A percentile compares a stretch with the other conserved stretches of the same genome.
phyloP scores from a whole-genome alignment of 257 asterid genomes.

The Primulina eburnea region DNA sequence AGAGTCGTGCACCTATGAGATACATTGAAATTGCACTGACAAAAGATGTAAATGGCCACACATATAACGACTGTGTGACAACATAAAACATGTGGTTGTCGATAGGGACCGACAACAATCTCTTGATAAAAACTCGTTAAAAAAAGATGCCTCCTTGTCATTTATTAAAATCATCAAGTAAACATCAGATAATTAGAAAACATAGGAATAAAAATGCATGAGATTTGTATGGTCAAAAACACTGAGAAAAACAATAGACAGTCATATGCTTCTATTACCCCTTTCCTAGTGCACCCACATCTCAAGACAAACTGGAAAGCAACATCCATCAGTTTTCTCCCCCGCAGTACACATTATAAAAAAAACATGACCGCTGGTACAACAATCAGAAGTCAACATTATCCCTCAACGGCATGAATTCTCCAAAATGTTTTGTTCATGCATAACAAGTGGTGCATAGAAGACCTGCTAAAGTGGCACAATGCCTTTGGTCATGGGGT shows the following conservation, averaged over 20 bases:
- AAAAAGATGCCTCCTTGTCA: neutral
- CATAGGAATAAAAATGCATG: neutral
- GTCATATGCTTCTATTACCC: neutral
- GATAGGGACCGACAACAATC: constrained; percentile 3
- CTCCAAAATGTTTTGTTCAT: neutral
- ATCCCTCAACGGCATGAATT: neutral
- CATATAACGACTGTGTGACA: constrained; percentile 8
- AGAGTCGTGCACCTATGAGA: constrained; percentile 4
- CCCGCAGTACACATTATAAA: neutral
- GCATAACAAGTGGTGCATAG: neutral
- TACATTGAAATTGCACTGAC: constrained; percentile 2
- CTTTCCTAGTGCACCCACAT: neutral
- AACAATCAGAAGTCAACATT: neutral
- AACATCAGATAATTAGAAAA: too few species aligned
- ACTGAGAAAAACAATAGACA: neutral
- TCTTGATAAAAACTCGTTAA: neutral
- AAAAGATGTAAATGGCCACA: neutral
- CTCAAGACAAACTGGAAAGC: neutral
- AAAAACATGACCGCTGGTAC: neutral
- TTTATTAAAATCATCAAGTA: too few species aligned
- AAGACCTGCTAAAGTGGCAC: neutral
- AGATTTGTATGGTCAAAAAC: neutral
- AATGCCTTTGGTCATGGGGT: neutral
- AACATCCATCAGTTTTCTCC: neutral
- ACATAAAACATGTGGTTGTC: constrained; percentile 4